phyloP scores from a whole-genome alignment of 2,329 filamentous ascomycete species.

The Cryoendolithus antarcticus region DNA sequence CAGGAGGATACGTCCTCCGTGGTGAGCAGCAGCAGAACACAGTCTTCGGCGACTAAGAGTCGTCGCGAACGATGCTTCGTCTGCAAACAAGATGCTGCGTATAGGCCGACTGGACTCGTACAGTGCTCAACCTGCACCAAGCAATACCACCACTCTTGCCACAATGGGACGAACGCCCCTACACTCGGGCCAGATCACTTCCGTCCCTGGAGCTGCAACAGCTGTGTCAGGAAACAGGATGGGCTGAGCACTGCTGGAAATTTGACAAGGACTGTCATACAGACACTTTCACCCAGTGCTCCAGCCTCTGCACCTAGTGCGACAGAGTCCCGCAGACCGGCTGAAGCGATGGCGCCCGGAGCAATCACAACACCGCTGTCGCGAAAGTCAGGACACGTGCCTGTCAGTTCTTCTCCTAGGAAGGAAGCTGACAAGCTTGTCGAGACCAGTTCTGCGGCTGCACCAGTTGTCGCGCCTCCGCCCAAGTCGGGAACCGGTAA shows the following conservation, averaged over 20 bases:
- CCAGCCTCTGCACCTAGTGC: background rate
- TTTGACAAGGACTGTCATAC: background rate
- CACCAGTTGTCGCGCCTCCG: background rate
- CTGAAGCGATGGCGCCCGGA: background rate
- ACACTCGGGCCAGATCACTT: background rate
- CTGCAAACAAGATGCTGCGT: slow-evolving; percentile 18
- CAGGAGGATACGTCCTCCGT: slow-evolving; percentile 2
- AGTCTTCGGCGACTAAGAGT: slow-evolving; percentile 1
- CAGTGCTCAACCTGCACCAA: slow-evolving; percentile 22
- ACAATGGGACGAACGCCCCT: slow-evolving; percentile 9
- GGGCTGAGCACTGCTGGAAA: background rate
- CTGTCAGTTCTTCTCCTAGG: background rate
- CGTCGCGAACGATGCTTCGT: slow-evolving; percentile 16
- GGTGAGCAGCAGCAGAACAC: slow-evolving; percentile 1
- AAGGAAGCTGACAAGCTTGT: slow-evolving; percentile 9
- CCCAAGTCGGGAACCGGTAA: slow-evolving; percentile 1
- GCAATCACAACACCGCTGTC: background rate
- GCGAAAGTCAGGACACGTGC: background rate
- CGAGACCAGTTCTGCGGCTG: slow-evolving; percentile 8
- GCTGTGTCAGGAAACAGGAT: slow-evolving; percentile 12
- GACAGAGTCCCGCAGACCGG: background rate
- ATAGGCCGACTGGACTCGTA: slow-evolving; percentile 18
- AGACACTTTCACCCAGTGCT: background rate
- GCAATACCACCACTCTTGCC: slow-evolving; percentile 25
- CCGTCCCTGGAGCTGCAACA: slow-evolving; percentile 16